Evolutionary conservation across 2,329 filamentous ascomycete genomes (phyloP).

Genomic region (Colletotrichum incanum): DNA sequence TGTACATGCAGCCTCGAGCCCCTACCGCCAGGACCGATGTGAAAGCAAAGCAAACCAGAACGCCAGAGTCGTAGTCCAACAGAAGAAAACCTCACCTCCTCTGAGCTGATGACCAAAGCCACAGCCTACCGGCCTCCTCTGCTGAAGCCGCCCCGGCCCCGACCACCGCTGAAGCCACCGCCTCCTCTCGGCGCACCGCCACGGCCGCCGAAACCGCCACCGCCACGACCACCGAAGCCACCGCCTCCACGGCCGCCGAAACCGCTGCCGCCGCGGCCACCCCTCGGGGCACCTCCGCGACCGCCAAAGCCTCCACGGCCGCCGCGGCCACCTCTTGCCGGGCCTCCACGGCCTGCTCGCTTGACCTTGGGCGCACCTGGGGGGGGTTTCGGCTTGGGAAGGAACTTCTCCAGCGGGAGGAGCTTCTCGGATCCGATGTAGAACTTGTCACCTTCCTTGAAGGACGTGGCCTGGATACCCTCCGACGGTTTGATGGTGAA

Average conservation of each 20-base stretch:
- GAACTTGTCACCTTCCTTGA: constrained; percentile 98
- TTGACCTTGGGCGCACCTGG: constrained; percentile 75
- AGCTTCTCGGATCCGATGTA: constrained; percentile 96
- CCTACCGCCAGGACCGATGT: constrained; percentile 36
- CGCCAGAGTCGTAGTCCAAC: constrained; percentile 41
- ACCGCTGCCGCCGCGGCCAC: constrained; percentile 51
- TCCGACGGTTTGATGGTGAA: constrained; percentile 99
- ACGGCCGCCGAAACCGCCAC: constrained; percentile 47
- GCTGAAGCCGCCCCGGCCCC: constrained; percentile 43
- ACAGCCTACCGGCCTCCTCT: constrained; percentile 38
- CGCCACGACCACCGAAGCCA: constrained; percentile 28
- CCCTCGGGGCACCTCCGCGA: constrained; percentile 45
- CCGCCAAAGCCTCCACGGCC: constrained; percentile 51
- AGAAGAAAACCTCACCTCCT: constrained; percentile 38
- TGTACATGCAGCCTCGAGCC: constrained; percentile 40
- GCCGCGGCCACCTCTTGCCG: constrained; percentile 61
- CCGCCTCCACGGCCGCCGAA: constrained; percentile 42
- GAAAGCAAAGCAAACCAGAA: constrained; percentile 43
- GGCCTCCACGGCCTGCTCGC: constrained; percentile 69
- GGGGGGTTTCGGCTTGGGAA: constrained; percentile 89
- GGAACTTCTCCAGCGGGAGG: constrained; percentile 93
- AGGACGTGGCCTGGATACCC: constrained; percentile 93
- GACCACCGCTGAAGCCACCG: constrained; percentile 36
- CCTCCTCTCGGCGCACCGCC: constrained; percentile 46
- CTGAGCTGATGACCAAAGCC: constrained; percentile 11